phyloP scores from a whole-genome alignment of 169 alveolate genomes.

The Theileria sp. region DNA sequence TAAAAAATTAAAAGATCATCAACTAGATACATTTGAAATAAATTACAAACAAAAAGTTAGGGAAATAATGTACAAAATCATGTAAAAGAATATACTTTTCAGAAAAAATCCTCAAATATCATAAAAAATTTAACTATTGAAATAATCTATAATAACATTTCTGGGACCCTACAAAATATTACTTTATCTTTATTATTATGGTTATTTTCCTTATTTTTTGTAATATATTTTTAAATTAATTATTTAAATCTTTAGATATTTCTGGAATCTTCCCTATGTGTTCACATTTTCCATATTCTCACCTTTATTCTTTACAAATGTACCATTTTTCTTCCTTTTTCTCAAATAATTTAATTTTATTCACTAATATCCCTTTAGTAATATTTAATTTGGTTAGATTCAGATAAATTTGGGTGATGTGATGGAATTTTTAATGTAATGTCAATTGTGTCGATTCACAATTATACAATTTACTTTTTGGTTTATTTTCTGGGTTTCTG shows the following conservation, averaged over 20 bases:
- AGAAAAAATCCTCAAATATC: neutral
- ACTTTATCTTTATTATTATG: neutral
- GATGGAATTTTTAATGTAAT: conserved; percentile 1
- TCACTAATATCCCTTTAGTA: neutral
- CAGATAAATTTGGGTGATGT: neutral
- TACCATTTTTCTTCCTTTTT: conserved; percentile 6
- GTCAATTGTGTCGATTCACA: conserved; percentile 22
- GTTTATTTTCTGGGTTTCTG: conserved; percentile 8
- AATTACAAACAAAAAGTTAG: conserved; percentile 15
- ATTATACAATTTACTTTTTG: neutral
- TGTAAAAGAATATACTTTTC: neutral
- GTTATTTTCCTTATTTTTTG: neutral
- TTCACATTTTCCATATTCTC: neutral
- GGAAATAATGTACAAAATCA: conserved; percentile 44
- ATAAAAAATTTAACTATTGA: neutral
- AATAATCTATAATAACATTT: neutral
- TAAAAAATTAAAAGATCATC: neutral
- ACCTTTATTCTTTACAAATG: conserved; percentile 14
- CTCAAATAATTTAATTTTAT: neutral
- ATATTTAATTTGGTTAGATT: neutral
- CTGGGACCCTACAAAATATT: neutral
- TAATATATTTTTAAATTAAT: too few species aligned
- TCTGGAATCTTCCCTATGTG: neutral
- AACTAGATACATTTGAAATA: neutral
- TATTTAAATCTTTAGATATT: neutral